These are phyloP conservation scores for Annulohypoxylon moriforme DNA, from an alignment of 495 filamentous ascomycete species.

Conservation along the genomic window DNA sequence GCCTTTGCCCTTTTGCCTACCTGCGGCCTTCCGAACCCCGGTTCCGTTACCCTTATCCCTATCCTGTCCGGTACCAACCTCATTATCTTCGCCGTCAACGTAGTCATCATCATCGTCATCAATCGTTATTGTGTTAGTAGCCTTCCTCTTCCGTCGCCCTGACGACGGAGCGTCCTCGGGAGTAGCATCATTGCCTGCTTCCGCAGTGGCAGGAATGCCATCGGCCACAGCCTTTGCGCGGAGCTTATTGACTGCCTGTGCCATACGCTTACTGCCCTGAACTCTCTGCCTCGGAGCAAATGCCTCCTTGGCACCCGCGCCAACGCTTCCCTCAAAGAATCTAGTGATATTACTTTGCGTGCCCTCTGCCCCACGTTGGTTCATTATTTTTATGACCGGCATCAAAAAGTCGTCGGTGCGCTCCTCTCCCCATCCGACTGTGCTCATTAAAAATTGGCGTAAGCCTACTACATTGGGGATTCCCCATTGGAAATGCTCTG, in stretches of 20 bases:
- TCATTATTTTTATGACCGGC: slow-evolving; percentile 95
- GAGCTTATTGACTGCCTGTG: slow-evolving; percentile 79
- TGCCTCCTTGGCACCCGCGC: slow-evolving; percentile 63
- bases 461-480: slow-evolving; percentile 91
- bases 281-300: slow-evolving; percentile 81
- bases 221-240: slow-evolving; percentile 50
- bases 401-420: slow-evolving; percentile 94
- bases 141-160: slow-evolving; percentile 41
- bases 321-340: slow-evolving; percentile 70
- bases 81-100: slow-evolving; percentile 25
- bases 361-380: slow-evolving; percentile 82
- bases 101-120: slow-evolving; percentile 44
- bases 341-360: slow-evolving; percentile 97
- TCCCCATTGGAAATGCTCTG: slow-evolving; percentile 90
- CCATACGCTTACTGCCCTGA: slow-evolving; percentile 82
- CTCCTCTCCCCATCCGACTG: slow-evolving; percentile 91
- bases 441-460: slow-evolving; percentile 87
- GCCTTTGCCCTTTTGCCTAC: slow-evolving; percentile 38
- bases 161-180: slow-evolving; percentile 34
- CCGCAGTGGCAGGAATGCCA: background rate
- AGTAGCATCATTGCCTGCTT: background rate
- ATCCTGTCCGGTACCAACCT: slow-evolving; percentile 3
- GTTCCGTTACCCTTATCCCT: slow-evolving; percentile 26
- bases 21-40: slow-evolving; percentile 32
- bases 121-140: slow-evolving; percentile 32